Evolutionary conservation across 345 rosid species (phyloP).

Genomic region (Trapa bicornis): DNA sequence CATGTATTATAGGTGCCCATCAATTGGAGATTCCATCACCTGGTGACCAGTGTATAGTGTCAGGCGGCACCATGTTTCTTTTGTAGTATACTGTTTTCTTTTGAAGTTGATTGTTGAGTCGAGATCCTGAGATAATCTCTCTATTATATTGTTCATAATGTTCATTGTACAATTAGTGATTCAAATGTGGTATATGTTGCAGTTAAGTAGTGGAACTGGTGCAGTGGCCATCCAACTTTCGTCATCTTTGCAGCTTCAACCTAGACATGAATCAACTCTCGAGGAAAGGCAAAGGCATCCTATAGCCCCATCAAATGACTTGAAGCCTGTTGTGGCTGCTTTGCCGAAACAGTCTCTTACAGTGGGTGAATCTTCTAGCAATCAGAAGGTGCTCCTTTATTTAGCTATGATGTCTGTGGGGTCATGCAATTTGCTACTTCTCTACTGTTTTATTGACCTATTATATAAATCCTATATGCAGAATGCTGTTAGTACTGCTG

Average conservation of each 20-base stretch:
- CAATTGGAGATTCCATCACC: too few species aligned
- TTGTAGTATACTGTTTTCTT: background rate
- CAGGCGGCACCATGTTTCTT: background rate
- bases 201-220: slow-evolving; percentile 34
- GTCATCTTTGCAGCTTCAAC: slow-evolving; percentile 42
- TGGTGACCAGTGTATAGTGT: background rate
- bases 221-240: slow-evolving; percentile 33
- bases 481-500: slow-evolving; percentile 26
- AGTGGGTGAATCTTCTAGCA: slow-evolving; percentile 34
- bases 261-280: slow-evolving; percentile 36
- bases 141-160: background rate
- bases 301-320: slow-evolving; percentile 25
- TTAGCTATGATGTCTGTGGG: background rate
- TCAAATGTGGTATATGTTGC: slow-evolving; percentile 11
- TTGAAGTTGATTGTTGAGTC: background rate
- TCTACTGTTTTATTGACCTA: slow-evolving; percentile 6
- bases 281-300: slow-evolving; percentile 49
- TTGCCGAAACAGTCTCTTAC: slow-evolving; percentile 29
- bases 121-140: background rate
- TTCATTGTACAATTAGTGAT: background rate
- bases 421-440: background rate
- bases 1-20: background rate
- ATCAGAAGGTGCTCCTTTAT: slow-evolving; percentile 40
- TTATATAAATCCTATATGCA: slow-evolving; percentile 20
- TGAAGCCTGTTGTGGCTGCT: slow-evolving; percentile 31